Evolutionary conservation across 805 yeast species (phyloP), one percentile per base, ranked within the genome.

Genomic region (Danielia oregonensis): DNA sequence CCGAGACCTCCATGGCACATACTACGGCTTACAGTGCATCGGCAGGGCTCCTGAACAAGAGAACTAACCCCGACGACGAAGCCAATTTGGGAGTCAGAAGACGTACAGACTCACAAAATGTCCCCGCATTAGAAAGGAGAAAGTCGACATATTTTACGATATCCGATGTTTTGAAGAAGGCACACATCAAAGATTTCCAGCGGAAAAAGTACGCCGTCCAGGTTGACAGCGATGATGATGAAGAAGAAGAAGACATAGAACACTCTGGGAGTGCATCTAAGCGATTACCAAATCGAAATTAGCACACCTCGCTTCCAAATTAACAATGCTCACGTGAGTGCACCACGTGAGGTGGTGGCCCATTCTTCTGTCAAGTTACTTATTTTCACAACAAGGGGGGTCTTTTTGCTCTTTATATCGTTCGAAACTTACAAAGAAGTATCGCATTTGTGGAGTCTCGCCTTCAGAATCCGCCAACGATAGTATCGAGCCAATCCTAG

Each of bases 141-240:
- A 53, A 49, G 33, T 56, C 67, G 3, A 59, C 67, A 1, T 57
- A 79, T 29, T 63, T 63, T 24, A 58, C 62, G 17, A 57, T 80
- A n/a, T 63, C 77, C 4, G 70, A 71, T 32, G 74, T 77, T 1
- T 66, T 85, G 46, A 82, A 80, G 9, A 73, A 69, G 57, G 96
- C 95, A 0, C 95, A 86, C 50, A 79, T 85, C 24, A 81, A 82
- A 52, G 96, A 86, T 61, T 86, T 86, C 67, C 93, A 86, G 59
- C 72, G 89, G 49, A 72, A 79, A 35, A 73, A 67, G 45, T 53
- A 54, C 11, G 49, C 52, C 5, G 48, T 51, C 7, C 46, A 51
- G 6, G 51, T 46, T 5, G 61, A 57, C 2, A 63, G 55, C 18
- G 55, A 55, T 14, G 57, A 53, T 18, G 68, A 63, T 14, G 69